A percentile compares a stretch with the other conserved stretches of the same genome.
Conservation (phyloP, 768 basidiomycete genomes). For the Hericium erinaceus region DNA sequence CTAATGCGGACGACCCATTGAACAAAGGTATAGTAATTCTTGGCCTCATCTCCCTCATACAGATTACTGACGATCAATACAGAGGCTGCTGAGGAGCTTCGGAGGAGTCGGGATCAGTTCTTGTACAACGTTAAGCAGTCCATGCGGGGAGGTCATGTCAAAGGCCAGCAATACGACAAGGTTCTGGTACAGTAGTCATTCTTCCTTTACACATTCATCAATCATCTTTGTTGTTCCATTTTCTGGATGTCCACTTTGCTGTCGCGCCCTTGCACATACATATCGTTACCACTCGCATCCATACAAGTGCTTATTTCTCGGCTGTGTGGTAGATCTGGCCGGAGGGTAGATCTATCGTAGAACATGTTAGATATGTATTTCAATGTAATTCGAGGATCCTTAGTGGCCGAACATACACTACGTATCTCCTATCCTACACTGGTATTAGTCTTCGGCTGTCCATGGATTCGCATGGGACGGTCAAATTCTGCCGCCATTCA, state of each 20-base stretch:
- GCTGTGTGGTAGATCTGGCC: background rate
- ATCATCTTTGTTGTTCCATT: background rate
- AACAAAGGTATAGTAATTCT: slow-evolving; percentile 79
- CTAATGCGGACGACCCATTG: slow-evolving; percentile 95
- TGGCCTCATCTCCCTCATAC: background rate
- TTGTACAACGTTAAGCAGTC: slow-evolving; percentile 75
- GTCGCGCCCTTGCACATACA: background rate
- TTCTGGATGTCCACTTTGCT: background rate
- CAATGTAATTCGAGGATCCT: background rate
- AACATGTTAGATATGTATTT: background rate
- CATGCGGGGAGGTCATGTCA: slow-evolving; percentile 75
- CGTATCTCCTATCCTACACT: background rate
- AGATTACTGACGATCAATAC: slow-evolving; percentile 11
- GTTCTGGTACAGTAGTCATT: slow-evolving; percentile 41
- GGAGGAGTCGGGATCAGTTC: slow-evolving; percentile 81
- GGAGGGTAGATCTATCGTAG: background rate
- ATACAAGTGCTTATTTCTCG: background rate
- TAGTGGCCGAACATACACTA: background rate
- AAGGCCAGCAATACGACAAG: slow-evolving; percentile 70
- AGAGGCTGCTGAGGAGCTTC: slow-evolving; percentile 96
- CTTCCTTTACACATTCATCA: background rate
- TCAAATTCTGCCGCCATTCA: slow-evolving; percentile 19
- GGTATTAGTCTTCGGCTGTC: background rate
- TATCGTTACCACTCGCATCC: background rate
- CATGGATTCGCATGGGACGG: background rate